Base-by-base conservation (phyloP, 2,329 filamentous ascomycete species). In the Hysterium pulicare region DNA sequence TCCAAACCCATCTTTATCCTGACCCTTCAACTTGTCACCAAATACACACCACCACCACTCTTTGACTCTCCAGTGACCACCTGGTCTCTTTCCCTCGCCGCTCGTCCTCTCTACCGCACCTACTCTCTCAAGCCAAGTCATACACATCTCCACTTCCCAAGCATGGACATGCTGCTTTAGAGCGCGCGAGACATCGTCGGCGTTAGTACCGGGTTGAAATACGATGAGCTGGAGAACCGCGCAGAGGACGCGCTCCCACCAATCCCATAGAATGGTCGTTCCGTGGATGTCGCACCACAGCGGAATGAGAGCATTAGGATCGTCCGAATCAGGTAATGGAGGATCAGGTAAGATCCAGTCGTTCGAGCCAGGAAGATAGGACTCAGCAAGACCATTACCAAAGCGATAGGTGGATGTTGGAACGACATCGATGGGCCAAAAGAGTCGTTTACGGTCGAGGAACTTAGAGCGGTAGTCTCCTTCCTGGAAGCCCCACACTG, bases 281-380 rank as follows among this genome's bases (percentile, higher is more conserved):
- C 79, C 82, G 46, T 84, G 79, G 46, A 90, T 81, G 59, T 85
- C 83, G 40, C 81, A 77, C 86, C 86, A 90, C 40, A 87, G 75
- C 0, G 86, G 86, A 3, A 87, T 59, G 3, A 67, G 69, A 32
- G 79, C 76, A 9, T 72, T 71, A 16, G 44, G 23, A 35, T 61
- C 45, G 2, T 55, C 11, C 42, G 50, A 54, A 2, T 54, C 54
- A 16, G 62, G 55, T 17, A 61, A 51, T 17, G 63, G 63, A 15
- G 61, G 57, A 22, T 49, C 46, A 3, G 54, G 58, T 8, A 64
- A 46, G 3, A 34, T 13, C 7, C 37, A 30, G 60, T 59, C 63
- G 13, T 33, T 23, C 15, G 54, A 47, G 6, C 54, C 46, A 2
- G 69, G 64, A 1, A 73, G 71, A 11, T 59, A 46, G 0, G 56